Conservation (phyloP, 768 basidiomycete species). For the Candolleomyces efflorescens region DNA sequence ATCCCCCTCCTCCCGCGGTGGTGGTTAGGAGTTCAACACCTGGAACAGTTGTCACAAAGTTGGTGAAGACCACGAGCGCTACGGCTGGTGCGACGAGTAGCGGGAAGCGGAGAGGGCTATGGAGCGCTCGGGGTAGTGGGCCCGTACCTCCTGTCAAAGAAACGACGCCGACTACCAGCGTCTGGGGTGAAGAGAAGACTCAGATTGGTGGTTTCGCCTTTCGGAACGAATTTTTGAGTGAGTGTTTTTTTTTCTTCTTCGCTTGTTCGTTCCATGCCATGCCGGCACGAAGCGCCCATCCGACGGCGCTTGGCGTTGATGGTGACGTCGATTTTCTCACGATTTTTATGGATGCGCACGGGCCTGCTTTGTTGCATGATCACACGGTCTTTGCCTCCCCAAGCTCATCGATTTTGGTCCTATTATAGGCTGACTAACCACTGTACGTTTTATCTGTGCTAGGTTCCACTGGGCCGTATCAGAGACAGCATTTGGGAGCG, state of each 20-base stretch:
- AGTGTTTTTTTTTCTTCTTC: background rate
- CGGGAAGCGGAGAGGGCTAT: constrained; percentile 37
- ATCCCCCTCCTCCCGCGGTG: background rate
- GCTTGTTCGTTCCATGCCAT: background rate
- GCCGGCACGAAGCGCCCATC: background rate
- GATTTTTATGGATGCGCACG: background rate
- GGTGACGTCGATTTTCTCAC: background rate
- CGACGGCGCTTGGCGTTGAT: background rate
- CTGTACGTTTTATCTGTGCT: no score
- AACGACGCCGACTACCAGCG: background rate
- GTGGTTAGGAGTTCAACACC: background rate
- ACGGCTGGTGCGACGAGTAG: constrained; percentile 12
- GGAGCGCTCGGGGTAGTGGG: constrained; percentile 39
- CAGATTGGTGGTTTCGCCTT: background rate
- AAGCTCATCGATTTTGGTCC: no score
- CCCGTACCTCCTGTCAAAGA: constrained; percentile 8
- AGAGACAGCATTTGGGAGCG: no score
- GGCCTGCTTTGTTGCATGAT: background rate
- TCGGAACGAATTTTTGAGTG: background rate
- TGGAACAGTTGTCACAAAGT: background rate
- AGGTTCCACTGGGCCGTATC: no score
- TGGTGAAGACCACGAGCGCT: background rate
- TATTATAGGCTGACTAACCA: no score
- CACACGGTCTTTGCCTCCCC: no score
- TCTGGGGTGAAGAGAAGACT: background rate